phyloP scores from a whole-genome alignment of 306 rosid genomes.

The Glycyrrhiza uralensis region DNA sequence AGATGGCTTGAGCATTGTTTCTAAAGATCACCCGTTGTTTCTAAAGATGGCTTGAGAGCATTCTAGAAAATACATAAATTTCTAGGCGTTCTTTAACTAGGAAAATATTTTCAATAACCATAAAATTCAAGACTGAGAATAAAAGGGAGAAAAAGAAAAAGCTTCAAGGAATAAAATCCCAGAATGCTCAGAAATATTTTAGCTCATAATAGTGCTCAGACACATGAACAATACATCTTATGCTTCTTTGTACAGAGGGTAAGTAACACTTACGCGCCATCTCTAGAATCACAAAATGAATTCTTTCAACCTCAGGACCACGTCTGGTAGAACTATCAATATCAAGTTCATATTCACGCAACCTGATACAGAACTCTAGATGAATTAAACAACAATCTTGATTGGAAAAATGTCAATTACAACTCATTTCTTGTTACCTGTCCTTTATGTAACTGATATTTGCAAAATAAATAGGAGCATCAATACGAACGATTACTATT shows the following conservation, averaged over 20 bases:
- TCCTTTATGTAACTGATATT: constrained; percentile 85
- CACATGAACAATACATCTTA: neutral
- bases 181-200: constrained; percentile 6
- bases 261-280: constrained; percentile 83
- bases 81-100: neutral
- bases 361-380: constrained; percentile 47
- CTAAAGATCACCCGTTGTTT: no score
- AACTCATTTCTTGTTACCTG: constrained; percentile 54
- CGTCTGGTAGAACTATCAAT: constrained; percentile 63
- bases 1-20: no score
- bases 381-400: constrained; percentile 17
- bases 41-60: neutral
- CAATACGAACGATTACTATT: constrained; percentile 88
- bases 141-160: neutral
- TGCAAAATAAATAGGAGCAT: constrained; percentile 95
- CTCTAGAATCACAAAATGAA: constrained; percentile 84
- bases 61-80: neutral
- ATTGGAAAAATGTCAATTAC: constrained; percentile 8
- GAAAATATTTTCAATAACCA: neutral
- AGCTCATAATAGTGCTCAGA: neutral
- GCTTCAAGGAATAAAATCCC: neutral
- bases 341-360: constrained; percentile 84
- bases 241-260: constrained; percentile 3
- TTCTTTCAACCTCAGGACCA: constrained; percentile 92
- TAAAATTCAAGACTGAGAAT: neutral